A percentile compares a stretch with the other conserved stretches of the same genome.
These are phyloP conservation scores for Russula abietina DNA, from an alignment of 768 basidiomycete species.

Conservation along the genomic window DNA sequence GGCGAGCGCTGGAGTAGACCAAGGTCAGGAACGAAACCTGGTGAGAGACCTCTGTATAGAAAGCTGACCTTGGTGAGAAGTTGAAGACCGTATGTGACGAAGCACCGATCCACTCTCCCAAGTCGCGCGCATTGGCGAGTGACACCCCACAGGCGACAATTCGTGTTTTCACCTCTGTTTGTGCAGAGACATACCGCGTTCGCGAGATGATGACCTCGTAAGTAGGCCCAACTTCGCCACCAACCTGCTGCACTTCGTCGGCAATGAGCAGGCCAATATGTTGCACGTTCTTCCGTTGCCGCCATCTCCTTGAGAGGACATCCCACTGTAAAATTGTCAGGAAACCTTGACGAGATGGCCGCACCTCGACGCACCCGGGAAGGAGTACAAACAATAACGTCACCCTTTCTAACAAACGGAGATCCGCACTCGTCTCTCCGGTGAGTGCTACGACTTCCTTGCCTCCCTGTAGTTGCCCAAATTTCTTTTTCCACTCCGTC, in stretches of 20 bases:
- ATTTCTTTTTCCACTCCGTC: slow-evolving; percentile 83
- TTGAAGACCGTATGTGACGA: slow-evolving; percentile 95
- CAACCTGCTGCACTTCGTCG: slow-evolving; percentile 92
- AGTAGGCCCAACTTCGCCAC: slow-evolving; percentile 91
- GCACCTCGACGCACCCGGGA: slow-evolving; percentile 56
- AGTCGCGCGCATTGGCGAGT: slow-evolving; percentile 88
- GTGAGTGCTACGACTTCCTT: slow-evolving; percentile 93
- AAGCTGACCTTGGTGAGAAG: slow-evolving; percentile 77
- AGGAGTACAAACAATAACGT: slow-evolving; percentile 93
- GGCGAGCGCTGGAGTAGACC: slow-evolving; percentile 63
- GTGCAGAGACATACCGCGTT: slow-evolving; percentile 93
- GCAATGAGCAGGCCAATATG: slow-evolving; percentile 89
- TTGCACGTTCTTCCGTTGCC: slow-evolving; percentile 94
- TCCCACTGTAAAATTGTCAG: slow-evolving; percentile 66
- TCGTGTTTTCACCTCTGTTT: slow-evolving; percentile 87
- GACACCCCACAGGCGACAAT: slow-evolving; percentile 95
- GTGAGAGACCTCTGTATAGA: neutral
- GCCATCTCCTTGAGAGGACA: slow-evolving; percentile 88
- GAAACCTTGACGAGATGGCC: neutral
- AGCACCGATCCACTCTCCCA: slow-evolving; percentile 97
- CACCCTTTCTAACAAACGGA: slow-evolving; percentile 84
- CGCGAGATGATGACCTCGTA: slow-evolving; percentile 96
- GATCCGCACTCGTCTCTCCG: slow-evolving; percentile 88
- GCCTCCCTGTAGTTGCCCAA: slow-evolving; percentile 74
- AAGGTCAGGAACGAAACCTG: neutral